A percentile compares a stretch with the other conserved stretches of the same genome.
These are phyloP conservation scores for Jimgerdemannia flammicorona DNA, from an alignment of 192 early-diverging fungal species.

Conservation along the genomic window DNA sequence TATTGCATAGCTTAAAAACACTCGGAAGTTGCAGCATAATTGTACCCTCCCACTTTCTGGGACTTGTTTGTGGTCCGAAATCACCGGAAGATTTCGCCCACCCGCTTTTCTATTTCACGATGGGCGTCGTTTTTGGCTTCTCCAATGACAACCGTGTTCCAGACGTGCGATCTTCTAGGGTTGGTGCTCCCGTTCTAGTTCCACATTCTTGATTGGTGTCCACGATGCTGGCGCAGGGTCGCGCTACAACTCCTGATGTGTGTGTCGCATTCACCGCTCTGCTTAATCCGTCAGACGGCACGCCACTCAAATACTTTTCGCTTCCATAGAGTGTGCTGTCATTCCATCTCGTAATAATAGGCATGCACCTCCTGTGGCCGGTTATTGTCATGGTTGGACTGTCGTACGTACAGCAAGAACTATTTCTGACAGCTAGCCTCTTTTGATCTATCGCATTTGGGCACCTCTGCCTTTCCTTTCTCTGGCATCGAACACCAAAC, in stretches of 20 bases:
- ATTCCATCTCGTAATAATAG: not conserved
- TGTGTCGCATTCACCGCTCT: not conserved
- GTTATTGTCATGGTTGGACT: not conserved
- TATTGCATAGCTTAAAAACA: too few relatives aligned
- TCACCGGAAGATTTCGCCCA: not conserved
- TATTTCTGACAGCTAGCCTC: not conserved
- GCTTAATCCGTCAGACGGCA: not conserved
- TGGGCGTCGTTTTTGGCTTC: not conserved
- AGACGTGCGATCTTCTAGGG: not conserved
- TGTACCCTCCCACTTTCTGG: too few relatives aligned
- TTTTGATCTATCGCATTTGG: not conserved
- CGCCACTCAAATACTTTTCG: too few relatives aligned
- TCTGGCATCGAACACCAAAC: too few relatives aligned
- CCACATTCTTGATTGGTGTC: not conserved
- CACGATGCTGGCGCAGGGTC: not conserved
- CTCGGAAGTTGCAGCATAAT: too few relatives aligned
- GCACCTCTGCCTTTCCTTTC: too few relatives aligned
- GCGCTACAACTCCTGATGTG: not conserved
- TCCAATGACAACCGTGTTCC: not conserved
- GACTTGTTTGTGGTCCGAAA: too few relatives aligned
- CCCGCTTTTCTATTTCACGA: not conserved
- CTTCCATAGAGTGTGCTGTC: not conserved
- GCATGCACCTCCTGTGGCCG: not conserved
- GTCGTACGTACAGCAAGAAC: not conserved
- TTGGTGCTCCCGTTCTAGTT: not conserved